A percentile compares a stretch with the other conserved stretches of the same genome.
Evolutionary conservation across 106 monocot species (phyloP).

Genomic region (Posidonia australis): DNA sequence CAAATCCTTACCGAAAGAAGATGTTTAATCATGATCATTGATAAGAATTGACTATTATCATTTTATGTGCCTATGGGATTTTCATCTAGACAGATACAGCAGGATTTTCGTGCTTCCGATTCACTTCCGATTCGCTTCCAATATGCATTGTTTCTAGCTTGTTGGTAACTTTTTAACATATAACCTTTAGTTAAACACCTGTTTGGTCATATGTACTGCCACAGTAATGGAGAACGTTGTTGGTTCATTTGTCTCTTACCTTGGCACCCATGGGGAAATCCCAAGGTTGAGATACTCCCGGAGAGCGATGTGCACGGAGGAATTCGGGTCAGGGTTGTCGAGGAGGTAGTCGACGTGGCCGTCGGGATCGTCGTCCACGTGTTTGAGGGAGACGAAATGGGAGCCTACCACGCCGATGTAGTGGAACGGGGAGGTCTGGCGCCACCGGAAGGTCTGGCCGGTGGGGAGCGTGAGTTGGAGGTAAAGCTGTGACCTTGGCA

Average conservation of each 20-base stretch:
- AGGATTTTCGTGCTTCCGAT: too few relatives aligned
- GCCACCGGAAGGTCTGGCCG: conserved; percentile 95
- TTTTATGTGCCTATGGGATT: too few relatives aligned
- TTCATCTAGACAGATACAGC: too few relatives aligned
- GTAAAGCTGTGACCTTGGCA: conserved; percentile 60
- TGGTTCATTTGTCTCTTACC: conserved; percentile 39
- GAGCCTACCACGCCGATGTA: conserved; percentile 76
- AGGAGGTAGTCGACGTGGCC: conserved; percentile 46
- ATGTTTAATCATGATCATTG: too few relatives aligned
- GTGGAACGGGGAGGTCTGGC: conserved; percentile 32
- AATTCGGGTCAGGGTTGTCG: conserved; percentile 14
- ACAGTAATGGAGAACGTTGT: conserved; percentile 54
- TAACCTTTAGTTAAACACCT: too few relatives aligned
- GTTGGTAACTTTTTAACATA: too few relatives aligned
- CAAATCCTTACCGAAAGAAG: too few relatives aligned
- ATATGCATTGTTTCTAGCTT: too few relatives aligned
- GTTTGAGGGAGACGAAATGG: conserved; percentile 66
- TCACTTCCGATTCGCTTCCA: too few relatives aligned
- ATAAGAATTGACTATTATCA: too few relatives aligned
- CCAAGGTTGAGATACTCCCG: conserved; percentile 67
- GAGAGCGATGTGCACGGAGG: conserved; percentile 29
- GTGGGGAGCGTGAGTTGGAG: conserved; percentile 81
- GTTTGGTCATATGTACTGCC: too few relatives aligned
- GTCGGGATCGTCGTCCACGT: conserved; percentile 21
- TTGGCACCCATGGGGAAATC: conserved; percentile 41